These are phyloP conservation scores for Sugiyamaella smithiae DNA, from an alignment of 805 yeast species.

Conservation along the genomic window DNA sequence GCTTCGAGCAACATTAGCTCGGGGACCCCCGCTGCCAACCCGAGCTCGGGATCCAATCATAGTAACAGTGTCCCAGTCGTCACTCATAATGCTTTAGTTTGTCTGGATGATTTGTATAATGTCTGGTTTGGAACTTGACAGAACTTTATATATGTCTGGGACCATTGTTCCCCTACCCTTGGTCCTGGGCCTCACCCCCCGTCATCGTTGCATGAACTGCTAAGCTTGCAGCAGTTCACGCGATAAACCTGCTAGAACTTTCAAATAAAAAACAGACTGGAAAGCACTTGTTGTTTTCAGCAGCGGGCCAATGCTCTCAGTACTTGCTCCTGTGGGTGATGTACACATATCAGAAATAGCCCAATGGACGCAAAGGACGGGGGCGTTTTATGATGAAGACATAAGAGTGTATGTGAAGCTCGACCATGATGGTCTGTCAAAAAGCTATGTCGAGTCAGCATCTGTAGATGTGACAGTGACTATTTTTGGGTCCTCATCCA, in stretches of 20 bases:
- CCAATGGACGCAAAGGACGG: neutral
- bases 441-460: neutral
- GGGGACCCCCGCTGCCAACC: constrained; percentile 85
- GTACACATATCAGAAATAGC: neutral
- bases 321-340: neutral
- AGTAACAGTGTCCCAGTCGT: constrained; percentile 91
- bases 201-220: constrained; percentile 5
- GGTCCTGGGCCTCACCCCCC: neutral
- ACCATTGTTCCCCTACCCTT: constrained; percentile 4
- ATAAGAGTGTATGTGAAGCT: constrained; percentile 16
- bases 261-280: too few species aligned
- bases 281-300: too few species aligned
- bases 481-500: neutral
- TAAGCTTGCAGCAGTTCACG: too few species aligned
- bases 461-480: neutral
- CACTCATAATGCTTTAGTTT: constrained; percentile 20
- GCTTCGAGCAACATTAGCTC: constrained; percentile 77
- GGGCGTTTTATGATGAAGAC: constrained; percentile 22
- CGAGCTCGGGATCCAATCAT: constrained; percentile 86
- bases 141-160: constrained; percentile 7
- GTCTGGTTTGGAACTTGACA: neutral
- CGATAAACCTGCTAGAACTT: too few species aligned
- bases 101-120: neutral
- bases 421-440: neutral
- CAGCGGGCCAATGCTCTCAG: neutral